phyloP scores from a whole-genome alignment of 192 early-diverging fungal genomes.

The Coemansia pectinata region DNA sequence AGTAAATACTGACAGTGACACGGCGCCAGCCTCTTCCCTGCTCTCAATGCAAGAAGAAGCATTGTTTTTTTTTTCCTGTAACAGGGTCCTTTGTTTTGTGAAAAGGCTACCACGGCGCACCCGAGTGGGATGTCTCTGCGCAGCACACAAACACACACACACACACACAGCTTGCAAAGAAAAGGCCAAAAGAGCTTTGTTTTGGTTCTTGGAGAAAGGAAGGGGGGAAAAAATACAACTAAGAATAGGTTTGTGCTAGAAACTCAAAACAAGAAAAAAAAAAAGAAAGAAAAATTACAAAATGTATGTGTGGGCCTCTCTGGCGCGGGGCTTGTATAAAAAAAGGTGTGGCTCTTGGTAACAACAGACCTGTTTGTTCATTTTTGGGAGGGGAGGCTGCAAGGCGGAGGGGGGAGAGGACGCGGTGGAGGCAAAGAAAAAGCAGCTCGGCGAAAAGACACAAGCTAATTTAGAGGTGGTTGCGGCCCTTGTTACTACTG shows the following conservation, averaged over 20 bases:
- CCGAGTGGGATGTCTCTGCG: conserved; percentile 1
- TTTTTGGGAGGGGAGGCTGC: not conserved
- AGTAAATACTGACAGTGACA: not conserved
- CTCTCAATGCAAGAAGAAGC: not conserved
- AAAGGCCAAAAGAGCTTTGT: not conserved
- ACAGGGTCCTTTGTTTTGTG: too few relatives aligned
- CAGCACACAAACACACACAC: not conserved
- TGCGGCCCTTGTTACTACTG: conserved; percentile 13
- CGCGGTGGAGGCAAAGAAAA: not conserved
- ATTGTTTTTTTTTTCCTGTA: not conserved
- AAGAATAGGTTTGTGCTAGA: not conserved
- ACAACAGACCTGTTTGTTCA: not conserved
- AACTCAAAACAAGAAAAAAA: conserved; percentile 1
- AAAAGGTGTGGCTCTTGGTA: not conserved
- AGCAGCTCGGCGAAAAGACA: not conserved
- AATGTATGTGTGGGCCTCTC: not conserved
- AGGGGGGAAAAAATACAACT: conserved; percentile 1
- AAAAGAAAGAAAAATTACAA: conserved; percentile 8
- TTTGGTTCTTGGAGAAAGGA: not conserved
- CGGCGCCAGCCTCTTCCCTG: too few relatives aligned
- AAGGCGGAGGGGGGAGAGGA: not conserved
- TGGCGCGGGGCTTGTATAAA: not conserved
- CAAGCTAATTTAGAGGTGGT: conserved; percentile 11
- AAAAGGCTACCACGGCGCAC: not conserved
- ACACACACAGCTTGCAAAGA: not conserved